A percentile compares a stretch with the other conserved stretches of the same genome.
phyloP scores from a whole-genome alignment of 2,329 filamentous ascomycete species.

The Teratosphaeria nubilosa region DNA sequence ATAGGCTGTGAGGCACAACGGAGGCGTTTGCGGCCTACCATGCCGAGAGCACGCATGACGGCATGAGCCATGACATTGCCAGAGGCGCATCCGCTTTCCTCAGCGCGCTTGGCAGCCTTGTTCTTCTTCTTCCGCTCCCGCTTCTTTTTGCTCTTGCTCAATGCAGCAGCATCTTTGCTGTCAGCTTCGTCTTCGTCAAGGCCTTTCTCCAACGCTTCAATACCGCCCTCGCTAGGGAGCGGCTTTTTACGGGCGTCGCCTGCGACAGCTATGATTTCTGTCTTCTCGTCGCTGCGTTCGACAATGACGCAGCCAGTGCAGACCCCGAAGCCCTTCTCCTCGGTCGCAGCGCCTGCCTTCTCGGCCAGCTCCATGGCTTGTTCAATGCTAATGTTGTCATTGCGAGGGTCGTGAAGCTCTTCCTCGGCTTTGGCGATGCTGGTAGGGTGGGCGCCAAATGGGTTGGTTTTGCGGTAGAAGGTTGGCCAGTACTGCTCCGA shows the following conservation, averaged over 20 bases:
- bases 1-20: conserved; percentile 21
- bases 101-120: conserved; percentile 1
- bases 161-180: conserved; percentile 1
- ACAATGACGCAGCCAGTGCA: conserved; percentile 67
- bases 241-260: conserved; percentile 64
- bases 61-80: conserved; percentile 73
- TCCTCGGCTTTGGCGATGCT: conserved; percentile 60
- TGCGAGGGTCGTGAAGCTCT: conserved; percentile 44
- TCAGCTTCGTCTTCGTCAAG: conserved; percentile 10
- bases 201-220: conserved; percentile 2
- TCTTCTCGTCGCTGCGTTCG: conserved; percentile 43
- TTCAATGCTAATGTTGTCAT: conserved; percentile 42
- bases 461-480: conserved; percentile 78
- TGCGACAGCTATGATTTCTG: conserved; percentile 58
- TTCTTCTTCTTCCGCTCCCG: conserved; percentile 4
- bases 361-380: conserved; percentile 54
- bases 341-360: conserved; percentile 51
- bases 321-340: conserved; percentile 52
- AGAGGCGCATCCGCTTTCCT: conserved; percentile 21
- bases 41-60: conserved; percentile 68
- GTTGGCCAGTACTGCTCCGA: conserved; percentile 71
- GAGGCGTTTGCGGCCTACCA: conserved; percentile 56
- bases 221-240: conserved; percentile 10
- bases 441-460: conserved; percentile 72
- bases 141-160: conserved; percentile 3